These are phyloP conservation scores for Lentinula detonsa DNA, from an alignment of 768 basidiomycete genomes.

Conservation along the genomic window DNA sequence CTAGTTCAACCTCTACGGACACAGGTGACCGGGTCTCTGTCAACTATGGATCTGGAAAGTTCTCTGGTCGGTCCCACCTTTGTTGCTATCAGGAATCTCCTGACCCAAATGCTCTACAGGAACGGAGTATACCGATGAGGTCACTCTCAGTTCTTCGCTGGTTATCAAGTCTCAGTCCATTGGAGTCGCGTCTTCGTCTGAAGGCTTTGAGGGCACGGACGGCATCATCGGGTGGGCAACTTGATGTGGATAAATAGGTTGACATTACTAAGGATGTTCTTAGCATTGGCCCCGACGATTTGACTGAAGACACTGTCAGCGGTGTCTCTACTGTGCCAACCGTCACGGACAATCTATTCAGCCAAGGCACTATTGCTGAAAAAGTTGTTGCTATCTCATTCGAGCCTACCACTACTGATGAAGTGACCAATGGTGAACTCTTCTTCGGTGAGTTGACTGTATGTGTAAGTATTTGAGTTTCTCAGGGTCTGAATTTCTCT, in stretches of 20 bases:
- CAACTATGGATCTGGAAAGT: conserved; percentile 56
- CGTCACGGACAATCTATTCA: conserved; percentile 50
- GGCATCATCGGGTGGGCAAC: conserved; percentile 56
- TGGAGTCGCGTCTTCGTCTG: conserved; percentile 48
- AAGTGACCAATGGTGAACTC: conserved; percentile 43
- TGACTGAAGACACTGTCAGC: conserved; percentile 40
- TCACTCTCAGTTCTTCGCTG: conserved; percentile 44
- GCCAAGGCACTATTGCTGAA: conserved; percentile 29
- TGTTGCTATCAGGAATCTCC: too few species aligned
- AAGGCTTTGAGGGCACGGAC: conserved; percentile 48
- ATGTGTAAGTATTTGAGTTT: not conserved
- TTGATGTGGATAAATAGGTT: not conserved
- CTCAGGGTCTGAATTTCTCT: conserved; percentile 9
- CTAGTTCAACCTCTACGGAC: not conserved
- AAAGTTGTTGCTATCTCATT: conserved; percentile 47
- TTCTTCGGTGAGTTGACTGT: conserved; percentile 34
- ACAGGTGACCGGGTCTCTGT: conserved; percentile 30
- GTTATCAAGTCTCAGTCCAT: conserved; percentile 54
- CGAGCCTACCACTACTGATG: conserved; percentile 33
- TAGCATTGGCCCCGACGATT: conserved; percentile 54
- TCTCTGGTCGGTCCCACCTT: conserved; percentile 35
- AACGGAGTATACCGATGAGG: conserved; percentile 36
- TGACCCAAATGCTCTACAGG: not conserved
- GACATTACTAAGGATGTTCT: not conserved
- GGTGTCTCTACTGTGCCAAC: conserved; percentile 36